Evolutionary conservation across 306 rosid genomes (phyloP), one percentile per base, ranked within the genome.

Genomic region (Malus orientalis): DNA sequence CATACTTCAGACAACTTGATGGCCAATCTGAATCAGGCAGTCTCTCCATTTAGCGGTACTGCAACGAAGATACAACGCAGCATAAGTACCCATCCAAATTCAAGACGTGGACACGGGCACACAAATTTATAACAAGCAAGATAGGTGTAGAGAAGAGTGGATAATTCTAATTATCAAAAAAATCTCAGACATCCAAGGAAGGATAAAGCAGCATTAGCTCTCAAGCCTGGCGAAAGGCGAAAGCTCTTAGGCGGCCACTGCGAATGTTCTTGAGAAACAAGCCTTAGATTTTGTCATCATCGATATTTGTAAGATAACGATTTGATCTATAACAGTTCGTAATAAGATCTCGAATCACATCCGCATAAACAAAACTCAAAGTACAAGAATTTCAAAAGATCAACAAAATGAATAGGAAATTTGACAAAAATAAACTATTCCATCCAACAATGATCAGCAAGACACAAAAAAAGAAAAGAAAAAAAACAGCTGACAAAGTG

Each of bases 101-200:
- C 59, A 29, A 60, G 8, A 66, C 29, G 25, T 1, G 11, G 5
- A 29, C 13, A 36, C 2, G 12, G 0, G 10, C 45, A 27, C 67
- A 30, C 68, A 63, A 15, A 30, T 7, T 61, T 6, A 30, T 6
- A 63, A 16, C 23, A 57, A 18, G n/a, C 15, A 25, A 54, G 33
- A 2, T 1, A 51, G 29, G 12, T 51, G 5, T 4, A n/a, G 5
- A 20, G 25, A 47, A 54, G 4, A 11, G 6, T 19, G 57, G 42
- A 53, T 25, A 6, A 12, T 61, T 8, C 30, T 13, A 51, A 51
- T 1, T 51, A 36, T 36, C 0, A 51, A 15, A 33, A 29, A 61
- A 27, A 33, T 53, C 67, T 81, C 82, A 78, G 82, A 73, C 82
- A 82, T 82, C 85, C 85, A 82, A 78, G 82, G 85, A 82, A 82